Base-by-base conservation (phyloP, 805 yeast genomes). In the Kazachstania taianensis region DNA sequence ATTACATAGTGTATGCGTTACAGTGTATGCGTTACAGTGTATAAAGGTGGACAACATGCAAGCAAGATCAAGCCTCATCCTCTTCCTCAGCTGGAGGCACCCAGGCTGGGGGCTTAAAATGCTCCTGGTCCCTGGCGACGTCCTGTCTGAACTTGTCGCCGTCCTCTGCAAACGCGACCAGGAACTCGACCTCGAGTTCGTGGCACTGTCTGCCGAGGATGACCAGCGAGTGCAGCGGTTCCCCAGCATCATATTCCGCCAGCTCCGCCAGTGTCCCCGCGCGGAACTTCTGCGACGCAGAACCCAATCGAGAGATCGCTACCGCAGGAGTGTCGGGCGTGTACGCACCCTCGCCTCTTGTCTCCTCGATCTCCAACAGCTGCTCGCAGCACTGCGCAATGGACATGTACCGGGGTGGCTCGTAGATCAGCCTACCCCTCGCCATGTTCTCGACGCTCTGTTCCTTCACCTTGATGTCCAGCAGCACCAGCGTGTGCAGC, bases 371-470 rank as follows among this genome's bases (percentile, higher is more conserved):
- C 59, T 92, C 97, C 35, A 89, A 61, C 47, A 89, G 65, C 59
- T 89, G 97, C 40, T 72, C 69, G 27, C 94, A 87, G 41, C 96
- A 94, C 32, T 94, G 84, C 36, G 79, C 73, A 44, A 92, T 86
- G 42, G 77, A 73, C 98, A 89, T 89, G 63, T 86, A 89, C 56
- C 98, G 72, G 33, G 98, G 98, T 24, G 97, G 97, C 59, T 89
- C 98, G 56, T 84, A 89, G 25, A 89, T 83, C 32, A 80, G 64
- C 58, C 92, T 73, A 2, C 97, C 97, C 41, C 94, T 73, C 32
- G 94, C 94, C 77, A 89, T 74, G 56, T 87, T 89, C 53, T 87
- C 94, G 42, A 86, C 72, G 54, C 94, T 84, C 61, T 92, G 98
- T 59, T 89, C 98, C 60, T 92, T 92, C 30, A 89, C 98, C 59